phyloP scores from a whole-genome alignment of 2,329 filamentous ascomycete species.

The Colletotrichum gloeosporioides region DNA sequence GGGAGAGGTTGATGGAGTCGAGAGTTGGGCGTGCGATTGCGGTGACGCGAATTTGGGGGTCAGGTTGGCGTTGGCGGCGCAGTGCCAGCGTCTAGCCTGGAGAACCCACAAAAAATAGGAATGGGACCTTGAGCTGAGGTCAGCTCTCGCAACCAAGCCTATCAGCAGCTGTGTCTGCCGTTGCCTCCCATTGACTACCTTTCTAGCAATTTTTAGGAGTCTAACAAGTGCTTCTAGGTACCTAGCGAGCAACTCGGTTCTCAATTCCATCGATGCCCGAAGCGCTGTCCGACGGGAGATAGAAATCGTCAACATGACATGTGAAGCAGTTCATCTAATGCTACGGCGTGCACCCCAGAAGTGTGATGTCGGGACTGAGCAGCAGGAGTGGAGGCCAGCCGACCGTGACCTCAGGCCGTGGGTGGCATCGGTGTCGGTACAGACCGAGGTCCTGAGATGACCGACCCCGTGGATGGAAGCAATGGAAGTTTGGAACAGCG shows the following conservation, averaged over 20 bases:
- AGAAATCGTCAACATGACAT: background rate
- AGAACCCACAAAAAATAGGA: slow-evolving; percentile 14
- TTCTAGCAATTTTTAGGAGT: background rate
- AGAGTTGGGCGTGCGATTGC: slow-evolving; percentile 1
- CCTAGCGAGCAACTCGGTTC: background rate
- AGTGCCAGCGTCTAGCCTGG: background rate
- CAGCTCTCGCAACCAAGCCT: slow-evolving; percentile 9
- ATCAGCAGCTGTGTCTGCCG: background rate
- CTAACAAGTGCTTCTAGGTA: background rate
- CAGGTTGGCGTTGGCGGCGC: background rate
- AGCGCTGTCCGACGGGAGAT: background rate
- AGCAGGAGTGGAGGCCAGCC: background rate
- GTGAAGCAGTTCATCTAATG: background rate
- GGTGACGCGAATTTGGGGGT: slow-evolving; percentile 21
- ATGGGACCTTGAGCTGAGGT: slow-evolving; percentile 11
- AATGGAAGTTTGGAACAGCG: background rate
- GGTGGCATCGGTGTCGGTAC: background rate
- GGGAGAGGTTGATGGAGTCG: slow-evolving; percentile 2
- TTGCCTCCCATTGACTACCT: background rate
- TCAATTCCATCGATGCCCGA: background rate
- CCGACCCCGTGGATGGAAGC: background rate
- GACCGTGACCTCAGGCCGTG: background rate
- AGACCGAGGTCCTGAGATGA: background rate
- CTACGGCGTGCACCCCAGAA: background rate
- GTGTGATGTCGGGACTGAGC: background rate